Evolutionary conservation across 495 filamentous ascomycete genomes (phyloP), one percentile per base, ranked within the genome.

Genomic region (Trichoderma virens): DNA sequence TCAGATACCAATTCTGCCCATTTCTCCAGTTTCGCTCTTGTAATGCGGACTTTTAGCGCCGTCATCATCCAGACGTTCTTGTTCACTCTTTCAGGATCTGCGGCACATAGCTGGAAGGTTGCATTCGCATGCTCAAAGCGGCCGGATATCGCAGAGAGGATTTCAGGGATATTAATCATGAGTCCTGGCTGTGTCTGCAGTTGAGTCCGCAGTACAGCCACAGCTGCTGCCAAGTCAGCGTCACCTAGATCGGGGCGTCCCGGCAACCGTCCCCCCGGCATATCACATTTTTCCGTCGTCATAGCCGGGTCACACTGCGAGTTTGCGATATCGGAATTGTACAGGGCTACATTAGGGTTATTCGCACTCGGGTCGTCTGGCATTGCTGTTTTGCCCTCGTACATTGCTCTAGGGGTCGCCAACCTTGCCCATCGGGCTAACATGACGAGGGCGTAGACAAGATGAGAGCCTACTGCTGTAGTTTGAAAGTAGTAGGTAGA

Each of bases 391-490:
- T 18, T 62, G 14, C 28, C 60, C 45, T n/a, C 25, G 23, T 30
- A 43, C 34, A 62, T 62, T 13, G 60, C 35, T 32, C 61, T 16
- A 18, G 70, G 70, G 7, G 67, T 66, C 3, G 67, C 65, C 5
- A 72, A 59, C 61, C 70, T 74, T 35, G 68, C 72, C 74, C 75
- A 76, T 27, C 74, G 73, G 25, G 71, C 64, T n/a, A 79, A 68
- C 67, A 73, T 74, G 45, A 66, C 71, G 23, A 73, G 67, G 35
- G 73, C 72, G 63, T 79, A 72, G n/a, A 78, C 68, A 51, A 80
- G 70, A 62, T 78, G 77, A 8, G 70, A 71, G 18, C 70, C 67
- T 20, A 70, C 64, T 1, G 74, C 70, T 59, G 72, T 72, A 0
- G 77, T 76, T 20, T 78, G 65, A 56, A 70, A 66, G 65, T 72